Evolutionary conservation across 345 rosid genomes (phyloP).

Genomic region (Euphorbia pulcherrima): DNA sequence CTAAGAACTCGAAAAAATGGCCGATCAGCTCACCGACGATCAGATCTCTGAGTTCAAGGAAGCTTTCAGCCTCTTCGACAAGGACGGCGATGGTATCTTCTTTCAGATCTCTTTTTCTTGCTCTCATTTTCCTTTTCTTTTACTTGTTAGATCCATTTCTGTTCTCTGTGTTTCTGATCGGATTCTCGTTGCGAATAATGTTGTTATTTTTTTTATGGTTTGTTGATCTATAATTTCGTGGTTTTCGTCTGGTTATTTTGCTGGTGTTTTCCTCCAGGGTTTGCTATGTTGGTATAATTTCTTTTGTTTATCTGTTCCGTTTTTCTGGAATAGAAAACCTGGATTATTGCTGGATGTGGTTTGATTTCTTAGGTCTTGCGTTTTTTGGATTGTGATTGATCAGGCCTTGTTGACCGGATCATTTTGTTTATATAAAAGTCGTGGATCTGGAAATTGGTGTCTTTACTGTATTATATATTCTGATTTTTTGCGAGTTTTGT

Average conservation of each 20-base stretch:
- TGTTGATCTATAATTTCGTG: background rate
- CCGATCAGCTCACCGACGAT: slow-evolving; percentile 29
- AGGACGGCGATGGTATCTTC: slow-evolving; percentile 29
- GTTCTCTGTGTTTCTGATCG: background rate
- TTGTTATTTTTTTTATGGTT: background rate
- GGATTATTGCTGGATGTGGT: background rate
- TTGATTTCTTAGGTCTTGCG: background rate
- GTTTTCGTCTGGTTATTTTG: background rate
- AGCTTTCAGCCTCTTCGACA: slow-evolving; percentile 27
- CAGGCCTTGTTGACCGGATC: background rate
- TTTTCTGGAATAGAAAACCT: background rate
- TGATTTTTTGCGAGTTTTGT: too few species aligned
- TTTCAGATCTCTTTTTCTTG: background rate
- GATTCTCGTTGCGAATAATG: background rate
- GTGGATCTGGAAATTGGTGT: slow-evolving; percentile 1
- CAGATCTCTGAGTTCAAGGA: slow-evolving; percentile 33
- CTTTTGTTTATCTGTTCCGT: background rate
- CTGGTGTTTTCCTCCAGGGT: background rate
- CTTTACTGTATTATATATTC: background rate
- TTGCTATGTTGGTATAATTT: background rate
- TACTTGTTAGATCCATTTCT: background rate
- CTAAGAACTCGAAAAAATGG: slow-evolving; percentile 1
- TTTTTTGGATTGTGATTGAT: background rate
- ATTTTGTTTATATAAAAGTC: background rate
- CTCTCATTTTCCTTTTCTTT: background rate